A percentile compares a stretch with the other conserved stretches of the same genome.
These are phyloP conservation scores for Cercospora sp. DNA, from an alignment of 2,329 filamentous ascomycete genomes.

Conservation along the genomic window DNA sequence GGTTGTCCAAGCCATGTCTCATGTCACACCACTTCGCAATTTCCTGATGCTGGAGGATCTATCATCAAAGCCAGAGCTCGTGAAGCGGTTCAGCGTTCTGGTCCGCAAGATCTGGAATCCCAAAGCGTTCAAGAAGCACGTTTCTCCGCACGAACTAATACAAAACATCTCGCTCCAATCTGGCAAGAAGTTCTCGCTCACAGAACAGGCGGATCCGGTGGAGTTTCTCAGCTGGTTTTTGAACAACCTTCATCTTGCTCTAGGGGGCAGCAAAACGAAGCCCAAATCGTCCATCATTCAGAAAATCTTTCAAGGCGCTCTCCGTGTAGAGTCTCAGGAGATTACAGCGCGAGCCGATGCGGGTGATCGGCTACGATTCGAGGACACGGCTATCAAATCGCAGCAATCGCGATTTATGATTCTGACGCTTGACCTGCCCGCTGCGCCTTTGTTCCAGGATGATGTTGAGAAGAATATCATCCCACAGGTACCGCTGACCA, in stretches of 20 bases:
- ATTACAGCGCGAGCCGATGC: slow-evolving; percentile 90
- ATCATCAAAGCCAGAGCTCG: slow-evolving; percentile 71
- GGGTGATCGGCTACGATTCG: slow-evolving; percentile 84
- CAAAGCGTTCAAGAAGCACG: slow-evolving; percentile 91
- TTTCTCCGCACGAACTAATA: slow-evolving; percentile 93
- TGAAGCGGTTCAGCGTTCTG: slow-evolving; percentile 82
- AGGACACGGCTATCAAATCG: slow-evolving; percentile 82
- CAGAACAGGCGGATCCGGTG: slow-evolving; percentile 87
- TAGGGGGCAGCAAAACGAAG: slow-evolving; percentile 86
- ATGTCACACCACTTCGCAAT: slow-evolving; percentile 86
- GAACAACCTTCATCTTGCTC: slow-evolving; percentile 87
- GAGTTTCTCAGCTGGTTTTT: slow-evolving; percentile 98
- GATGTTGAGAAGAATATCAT: slow-evolving; percentile 95
- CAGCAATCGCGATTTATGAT: slow-evolving; percentile 82
- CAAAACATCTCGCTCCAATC: slow-evolving; percentile 91
- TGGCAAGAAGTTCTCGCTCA: slow-evolving; percentile 88
- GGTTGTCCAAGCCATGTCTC: slow-evolving; percentile 84
- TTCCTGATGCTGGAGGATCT: slow-evolving; percentile 89
- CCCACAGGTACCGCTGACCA: slow-evolving; percentile 80
- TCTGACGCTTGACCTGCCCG: slow-evolving; percentile 86
- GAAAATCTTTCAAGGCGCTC: slow-evolving; percentile 85
- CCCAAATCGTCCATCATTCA: slow-evolving; percentile 85
- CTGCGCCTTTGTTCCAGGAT: slow-evolving; percentile 93
- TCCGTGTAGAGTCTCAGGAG: slow-evolving; percentile 89
- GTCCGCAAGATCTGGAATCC: slow-evolving; percentile 98